Percentiles rank a stretch among this genome's conserved stretches.
These are phyloP conservation scores for Aspergillus ustus DNA, from an alignment of 2,329 filamentous ascomycete species.

Conservation along the genomic window DNA sequence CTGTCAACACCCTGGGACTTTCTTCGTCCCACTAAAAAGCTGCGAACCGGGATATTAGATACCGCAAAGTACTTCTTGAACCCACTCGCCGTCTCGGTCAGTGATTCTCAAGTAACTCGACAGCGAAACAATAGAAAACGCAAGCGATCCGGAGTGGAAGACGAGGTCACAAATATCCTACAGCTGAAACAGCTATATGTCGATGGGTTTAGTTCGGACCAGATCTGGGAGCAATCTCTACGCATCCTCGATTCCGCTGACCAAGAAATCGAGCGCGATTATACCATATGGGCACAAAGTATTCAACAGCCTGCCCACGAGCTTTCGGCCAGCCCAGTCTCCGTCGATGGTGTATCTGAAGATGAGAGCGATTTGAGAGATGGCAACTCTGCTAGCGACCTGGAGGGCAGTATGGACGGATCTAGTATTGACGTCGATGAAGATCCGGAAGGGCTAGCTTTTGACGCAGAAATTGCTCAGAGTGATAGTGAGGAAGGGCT, in stretches of 20 bases:
- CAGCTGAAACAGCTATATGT: slow-evolving; percentile 83
- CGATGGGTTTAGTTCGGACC: slow-evolving; percentile 82
- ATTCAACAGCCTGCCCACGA: slow-evolving; percentile 16
- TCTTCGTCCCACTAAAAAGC: slow-evolving; percentile 70
- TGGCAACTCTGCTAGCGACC: slow-evolving; percentile 21
- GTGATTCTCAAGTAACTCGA: slow-evolving; percentile 71
- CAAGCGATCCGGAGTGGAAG: slow-evolving; percentile 65
- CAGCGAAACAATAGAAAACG: slow-evolving; percentile 74
- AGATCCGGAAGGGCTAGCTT: not conserved
- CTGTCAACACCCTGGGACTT: slow-evolving; percentile 71
- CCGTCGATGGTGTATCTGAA: slow-evolving; percentile 12
- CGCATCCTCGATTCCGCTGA: slow-evolving; percentile 74
- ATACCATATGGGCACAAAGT: slow-evolving; percentile 42
- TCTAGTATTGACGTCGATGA: slow-evolving; percentile 23
- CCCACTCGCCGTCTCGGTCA: slow-evolving; percentile 73
- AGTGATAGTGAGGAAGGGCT: slow-evolving; percentile 30
- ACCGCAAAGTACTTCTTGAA: slow-evolving; percentile 83
- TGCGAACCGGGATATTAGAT: slow-evolving; percentile 72
- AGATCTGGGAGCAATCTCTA: slow-evolving; percentile 93
- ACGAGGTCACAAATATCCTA: slow-evolving; percentile 59
- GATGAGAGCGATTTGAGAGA: slow-evolving; percentile 24
- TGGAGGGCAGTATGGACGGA: slow-evolving; percentile 21
- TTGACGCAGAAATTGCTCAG: slow-evolving; percentile 15
- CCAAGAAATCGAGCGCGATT: slow-evolving; percentile 56
- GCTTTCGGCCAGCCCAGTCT: slow-evolving; percentile 2